Evolutionary conservation across 108 stramenopile species (phyloP).

Genomic region (Cyclotella distinguenda): DNA sequence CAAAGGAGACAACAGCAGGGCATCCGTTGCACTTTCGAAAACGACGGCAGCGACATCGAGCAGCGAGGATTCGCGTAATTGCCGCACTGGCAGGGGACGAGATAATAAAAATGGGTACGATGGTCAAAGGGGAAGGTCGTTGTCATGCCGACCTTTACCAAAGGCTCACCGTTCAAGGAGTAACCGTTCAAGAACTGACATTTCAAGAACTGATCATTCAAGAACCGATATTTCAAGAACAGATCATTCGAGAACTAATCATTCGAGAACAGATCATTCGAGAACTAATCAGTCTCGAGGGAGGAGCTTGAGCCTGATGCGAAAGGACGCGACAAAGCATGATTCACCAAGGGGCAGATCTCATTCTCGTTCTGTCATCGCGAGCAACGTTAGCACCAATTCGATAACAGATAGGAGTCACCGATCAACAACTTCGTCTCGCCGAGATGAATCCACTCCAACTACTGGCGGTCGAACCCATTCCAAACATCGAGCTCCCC

Average conservation of each 20-base stretch:
- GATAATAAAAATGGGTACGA: too few species aligned
- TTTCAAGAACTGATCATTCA: too few species aligned
- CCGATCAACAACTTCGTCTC: background rate
- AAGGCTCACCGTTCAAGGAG: too few species aligned
- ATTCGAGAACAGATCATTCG: background rate
- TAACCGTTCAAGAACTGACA: too few species aligned
- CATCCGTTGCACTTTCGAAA: background rate
- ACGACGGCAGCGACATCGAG: background rate
- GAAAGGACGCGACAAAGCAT: background rate
- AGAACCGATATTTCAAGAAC: too few species aligned
- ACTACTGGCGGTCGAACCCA: background rate
- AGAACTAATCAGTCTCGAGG: background rate
- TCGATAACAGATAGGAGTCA: background rate
- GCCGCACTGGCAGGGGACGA: background rate
- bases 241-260: too few species aligned
- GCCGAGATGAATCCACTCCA: background rate
- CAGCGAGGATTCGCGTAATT: slow-evolving; percentile 5
- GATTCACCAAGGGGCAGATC: slow-evolving; percentile 17
- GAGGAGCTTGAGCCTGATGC: background rate
- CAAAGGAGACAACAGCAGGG: background rate
- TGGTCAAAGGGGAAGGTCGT: background rate
- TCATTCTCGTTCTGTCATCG: slow-evolving; percentile 1
- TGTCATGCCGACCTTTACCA: too few species aligned
- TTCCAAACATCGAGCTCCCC: background rate
- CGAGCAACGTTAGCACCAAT: too few species aligned